Percentiles rank a stretch among this genome's conserved stretches.
Conservation (phyloP, 2,329 filamentous ascomycete genomes). For the Scedosporium apiospermum region DNA sequence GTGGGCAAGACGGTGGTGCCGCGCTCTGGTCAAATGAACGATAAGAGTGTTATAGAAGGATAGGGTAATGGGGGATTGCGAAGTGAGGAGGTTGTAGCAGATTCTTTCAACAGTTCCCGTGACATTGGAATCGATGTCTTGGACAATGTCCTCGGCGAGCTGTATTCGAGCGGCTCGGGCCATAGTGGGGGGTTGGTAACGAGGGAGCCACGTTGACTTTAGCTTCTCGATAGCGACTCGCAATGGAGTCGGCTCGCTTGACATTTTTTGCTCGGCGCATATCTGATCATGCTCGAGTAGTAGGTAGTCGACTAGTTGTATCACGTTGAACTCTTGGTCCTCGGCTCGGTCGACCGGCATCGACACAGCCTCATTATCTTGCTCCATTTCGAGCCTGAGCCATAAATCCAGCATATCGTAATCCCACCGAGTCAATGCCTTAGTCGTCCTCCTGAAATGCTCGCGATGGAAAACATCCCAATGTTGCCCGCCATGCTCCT, state of each 20-base stretch:
- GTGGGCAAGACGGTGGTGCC: constrained; percentile 39
- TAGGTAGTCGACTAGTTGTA: neutral
- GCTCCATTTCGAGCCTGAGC: neutral
- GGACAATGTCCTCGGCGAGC: neutral
- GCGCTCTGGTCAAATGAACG: constrained; percentile 47
- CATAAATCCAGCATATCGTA: neutral
- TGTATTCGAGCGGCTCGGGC: neutral
- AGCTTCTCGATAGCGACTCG: constrained; percentile 2
- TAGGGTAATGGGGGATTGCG: constrained; percentile 51
- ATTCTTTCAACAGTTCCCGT: constrained; percentile 28
- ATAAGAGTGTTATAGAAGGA: constrained; percentile 65
- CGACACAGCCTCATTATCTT: neutral
- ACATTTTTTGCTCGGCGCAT: neutral
- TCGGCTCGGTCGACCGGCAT: neutral
- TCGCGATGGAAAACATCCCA: constrained; percentile 2
- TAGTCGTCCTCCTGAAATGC: neutral
- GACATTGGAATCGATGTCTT: neutral
- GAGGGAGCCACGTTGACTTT: neutral
- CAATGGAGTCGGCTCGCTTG: neutral
- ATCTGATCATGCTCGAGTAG: constrained; percentile 1
- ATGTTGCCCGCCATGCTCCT: neutral
- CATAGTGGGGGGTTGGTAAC: neutral
- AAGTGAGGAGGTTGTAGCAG: constrained; percentile 59
- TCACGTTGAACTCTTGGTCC: neutral
- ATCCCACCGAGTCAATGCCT: neutral